A percentile compares a stretch with the other conserved stretches of the same genome.
Conservation (phyloP, 2,329 filamentous ascomycete genomes). For the Endothia cerciana region DNA sequence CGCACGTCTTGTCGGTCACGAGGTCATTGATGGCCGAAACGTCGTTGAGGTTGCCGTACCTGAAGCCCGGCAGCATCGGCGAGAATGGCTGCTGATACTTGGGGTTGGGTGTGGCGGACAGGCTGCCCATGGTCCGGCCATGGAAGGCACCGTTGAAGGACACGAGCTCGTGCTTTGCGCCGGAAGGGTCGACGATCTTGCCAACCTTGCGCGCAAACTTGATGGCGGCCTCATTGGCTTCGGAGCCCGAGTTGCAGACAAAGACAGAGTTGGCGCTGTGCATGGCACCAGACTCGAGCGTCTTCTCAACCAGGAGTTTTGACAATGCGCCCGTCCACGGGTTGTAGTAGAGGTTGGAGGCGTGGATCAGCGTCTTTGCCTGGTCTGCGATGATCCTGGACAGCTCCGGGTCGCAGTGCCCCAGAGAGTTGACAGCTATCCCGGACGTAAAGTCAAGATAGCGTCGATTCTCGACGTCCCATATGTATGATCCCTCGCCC, state of each 20-base stretch:
- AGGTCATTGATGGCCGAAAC: conserved; percentile 70
- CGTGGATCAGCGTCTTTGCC: conserved; percentile 81
- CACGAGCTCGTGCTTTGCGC: conserved; percentile 80
- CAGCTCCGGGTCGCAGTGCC: conserved; percentile 85
- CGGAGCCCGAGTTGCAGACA: conserved; percentile 93
- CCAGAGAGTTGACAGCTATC: conserved; percentile 92
- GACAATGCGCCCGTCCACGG: conserved; percentile 91
- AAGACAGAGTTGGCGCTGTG: conserved; percentile 80
- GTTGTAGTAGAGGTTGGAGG: conserved; percentile 97
- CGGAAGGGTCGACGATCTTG: conserved; percentile 72
- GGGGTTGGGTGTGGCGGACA: conserved; percentile 96
- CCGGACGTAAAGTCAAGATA: conserved; percentile 96
- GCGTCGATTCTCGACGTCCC: conserved; percentile 84
- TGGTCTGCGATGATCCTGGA: conserved; percentile 76
- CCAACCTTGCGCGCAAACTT: conserved; percentile 95
- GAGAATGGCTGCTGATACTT: conserved; percentile 97
- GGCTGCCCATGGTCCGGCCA: conserved; percentile 90
- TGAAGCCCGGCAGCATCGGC: conserved; percentile 94
- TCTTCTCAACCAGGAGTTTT: conserved; percentile 81
- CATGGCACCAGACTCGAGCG: conserved; percentile 79
- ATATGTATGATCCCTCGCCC: conserved; percentile 85
- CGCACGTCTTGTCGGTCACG: conserved; percentile 85
- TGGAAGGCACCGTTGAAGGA: conserved; percentile 94
- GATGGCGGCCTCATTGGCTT: conserved; percentile 96
- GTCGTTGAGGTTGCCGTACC: conserved; percentile 85